Evolutionary conservation across 352 stramenopile species (phyloP), one percentile per base, ranked within the genome.

Genomic region (Pythium myriotylum): DNA sequence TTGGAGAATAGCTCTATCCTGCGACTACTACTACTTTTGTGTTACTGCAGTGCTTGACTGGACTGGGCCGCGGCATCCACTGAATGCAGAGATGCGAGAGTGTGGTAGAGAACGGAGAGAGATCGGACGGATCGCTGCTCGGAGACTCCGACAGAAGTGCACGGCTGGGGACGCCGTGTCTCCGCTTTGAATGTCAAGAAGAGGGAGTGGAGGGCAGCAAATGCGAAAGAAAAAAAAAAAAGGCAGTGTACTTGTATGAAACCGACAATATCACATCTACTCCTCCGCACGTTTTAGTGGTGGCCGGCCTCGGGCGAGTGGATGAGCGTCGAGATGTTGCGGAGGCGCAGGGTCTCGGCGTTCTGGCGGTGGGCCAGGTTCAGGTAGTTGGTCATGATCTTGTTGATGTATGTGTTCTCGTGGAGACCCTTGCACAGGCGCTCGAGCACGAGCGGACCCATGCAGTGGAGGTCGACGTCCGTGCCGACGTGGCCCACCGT

Each of bases 401-500:
- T 85, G 75, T 90, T 90, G 59, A 90, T 52, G 59, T 88, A 82
- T 37, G 61, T 77, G 67, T 90, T 90, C 63, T 90, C 70, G 57
- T 88, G 76, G 22, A 84, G 66, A 24, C 81, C 81, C 61, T 81
- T 79, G 69, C 81, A 90, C 67, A 86, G 77, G 43, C 76, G 74
- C 59, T 83, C 73, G 17, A 90, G 77, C 19, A 85, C 56, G 1
- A 50, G 58, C 3, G 81, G 81, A 13, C 81, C 81, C 59, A 84
- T 84, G 73, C 81, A 90, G 76, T 90, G 85, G 27, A 90, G 61
- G 65, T 87, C 85, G 32, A 90, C 81, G 40, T 90, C 81, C 54
- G 78, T 88, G 67, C 78, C 81, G 7, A 88, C 76, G 67, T 90
- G 81, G 17, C 76, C 81, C 40, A 76, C 65, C 5, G 80, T 90